phyloP scores from a whole-genome alignment of 768 basidiomycete species.

The Hypsizygus marmoreus region DNA sequence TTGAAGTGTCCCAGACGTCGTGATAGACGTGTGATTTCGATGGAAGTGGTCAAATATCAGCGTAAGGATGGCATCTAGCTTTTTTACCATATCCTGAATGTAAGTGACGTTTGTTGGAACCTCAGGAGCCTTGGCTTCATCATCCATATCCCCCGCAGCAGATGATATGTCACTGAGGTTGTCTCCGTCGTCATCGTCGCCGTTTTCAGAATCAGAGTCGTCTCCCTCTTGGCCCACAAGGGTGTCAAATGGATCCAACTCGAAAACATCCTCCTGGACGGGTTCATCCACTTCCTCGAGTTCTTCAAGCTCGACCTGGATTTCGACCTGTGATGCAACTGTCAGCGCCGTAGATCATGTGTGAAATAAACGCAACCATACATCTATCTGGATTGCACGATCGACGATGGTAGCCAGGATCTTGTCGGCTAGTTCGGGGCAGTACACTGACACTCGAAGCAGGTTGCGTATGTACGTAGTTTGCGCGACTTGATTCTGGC shows the following conservation, averaged over 20 bases:
- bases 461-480: constrained; percentile 91
- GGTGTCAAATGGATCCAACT: constrained; percentile 86
- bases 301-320: constrained; percentile 94
- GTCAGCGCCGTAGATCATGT: background rate
- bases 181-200: constrained; percentile 51
- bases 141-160: constrained; percentile 55
- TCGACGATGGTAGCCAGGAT: constrained; percentile 88
- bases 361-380: constrained; percentile 40
- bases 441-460: constrained; percentile 81
- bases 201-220: constrained; percentile 58
- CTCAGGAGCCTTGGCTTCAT: constrained; percentile 37
- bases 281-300: constrained; percentile 69
- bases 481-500: constrained; percentile 77
- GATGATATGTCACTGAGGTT: constrained; percentile 78
- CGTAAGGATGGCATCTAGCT: constrained; percentile 86
- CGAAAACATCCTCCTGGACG: constrained; percentile 61
- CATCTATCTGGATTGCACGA: constrained; percentile 95
- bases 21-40: constrained; percentile 36
- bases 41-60: constrained; percentile 87
- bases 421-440: constrained; percentile 82
- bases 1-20: constrained; percentile 18
- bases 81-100: constrained; percentile 86
- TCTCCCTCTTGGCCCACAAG: constrained; percentile 74
- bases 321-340: constrained; percentile 72
- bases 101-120: constrained; percentile 62